phyloP scores from a whole-genome alignment of 2,329 filamentous ascomycete genomes.

The Trichoderma polysporum region DNA sequence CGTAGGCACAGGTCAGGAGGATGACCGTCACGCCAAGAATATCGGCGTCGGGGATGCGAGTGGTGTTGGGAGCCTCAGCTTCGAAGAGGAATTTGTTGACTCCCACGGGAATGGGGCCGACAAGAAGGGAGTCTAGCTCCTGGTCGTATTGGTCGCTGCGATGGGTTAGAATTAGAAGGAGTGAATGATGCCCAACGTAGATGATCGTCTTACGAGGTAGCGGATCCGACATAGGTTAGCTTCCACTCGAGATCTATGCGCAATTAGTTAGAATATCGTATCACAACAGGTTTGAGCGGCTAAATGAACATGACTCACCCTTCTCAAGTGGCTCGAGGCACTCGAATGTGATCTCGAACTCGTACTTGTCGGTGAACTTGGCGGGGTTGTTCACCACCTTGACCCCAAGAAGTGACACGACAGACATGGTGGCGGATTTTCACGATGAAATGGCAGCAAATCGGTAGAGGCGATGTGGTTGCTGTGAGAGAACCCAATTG shows the following conservation, averaged over 20 bases:
- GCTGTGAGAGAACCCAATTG: not conserved
- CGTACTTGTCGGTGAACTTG: slow-evolving; percentile 86
- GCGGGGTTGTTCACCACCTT: slow-evolving; percentile 97
- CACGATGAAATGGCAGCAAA: not conserved
- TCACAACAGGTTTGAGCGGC: not conserved
- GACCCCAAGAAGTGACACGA: slow-evolving; percentile 93
- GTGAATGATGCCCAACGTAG: slow-evolving; percentile 22
- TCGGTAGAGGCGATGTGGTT: not conserved
- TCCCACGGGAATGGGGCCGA: slow-evolving; percentile 94
- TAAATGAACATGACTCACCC: slow-evolving; percentile 52
- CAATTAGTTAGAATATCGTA: slow-evolving; percentile 26
- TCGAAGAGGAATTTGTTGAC: slow-evolving; percentile 99
- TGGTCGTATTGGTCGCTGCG: slow-evolving; percentile 91
- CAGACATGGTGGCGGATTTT: slow-evolving; percentile 66
- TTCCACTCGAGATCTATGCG: slow-evolving; percentile 94
- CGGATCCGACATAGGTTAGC: slow-evolving; percentile 96
- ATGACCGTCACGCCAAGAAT: slow-evolving; percentile 97
- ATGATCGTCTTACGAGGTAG: slow-evolving; percentile 73
- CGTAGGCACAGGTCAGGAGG: slow-evolving; percentile 93
- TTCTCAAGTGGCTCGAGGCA: slow-evolving; percentile 93
- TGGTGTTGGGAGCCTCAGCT: slow-evolving; percentile 86
- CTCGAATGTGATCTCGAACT: slow-evolving; percentile 98
- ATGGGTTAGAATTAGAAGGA: slow-evolving; percentile 22
- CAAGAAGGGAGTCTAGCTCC: slow-evolving; percentile 93
- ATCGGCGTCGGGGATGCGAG: slow-evolving; percentile 89